A percentile compares a stretch with the other conserved stretches of the same genome.
Evolutionary conservation across 176 grass and related monocot genomes (phyloP).

Genomic region (Raddia distichophylla): DNA sequence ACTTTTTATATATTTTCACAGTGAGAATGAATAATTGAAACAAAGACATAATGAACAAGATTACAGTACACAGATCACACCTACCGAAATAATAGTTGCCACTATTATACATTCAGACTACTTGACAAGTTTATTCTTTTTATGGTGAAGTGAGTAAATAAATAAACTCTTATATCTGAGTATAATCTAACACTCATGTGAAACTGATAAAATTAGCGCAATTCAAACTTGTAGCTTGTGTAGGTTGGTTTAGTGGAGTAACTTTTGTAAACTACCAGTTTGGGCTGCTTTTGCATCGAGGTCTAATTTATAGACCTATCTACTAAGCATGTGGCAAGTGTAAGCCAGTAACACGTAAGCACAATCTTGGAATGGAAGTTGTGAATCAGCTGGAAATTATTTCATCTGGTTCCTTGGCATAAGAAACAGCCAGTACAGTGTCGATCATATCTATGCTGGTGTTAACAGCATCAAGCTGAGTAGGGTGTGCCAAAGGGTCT

Average conservation of each 20-base stretch:
- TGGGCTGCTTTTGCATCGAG: background rate
- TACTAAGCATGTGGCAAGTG: background rate
- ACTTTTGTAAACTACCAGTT: background rate
- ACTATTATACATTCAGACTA: background rate
- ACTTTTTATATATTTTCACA: too few relatives aligned
- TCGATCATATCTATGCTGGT: conserved; percentile 93
- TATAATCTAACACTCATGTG: background rate
- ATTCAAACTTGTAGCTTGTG: conserved; percentile 10
- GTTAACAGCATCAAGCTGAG: conserved; percentile 69
- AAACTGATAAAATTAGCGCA: background rate
- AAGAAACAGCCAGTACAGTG: conserved; percentile 82
- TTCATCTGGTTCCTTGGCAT: conserved; percentile 88
- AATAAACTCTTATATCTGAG: background rate
- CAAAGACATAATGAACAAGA: too few relatives aligned
- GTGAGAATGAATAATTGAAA: too few relatives aligned
- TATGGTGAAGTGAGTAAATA: background rate
- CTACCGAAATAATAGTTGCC: background rate
- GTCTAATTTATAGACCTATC: background rate
- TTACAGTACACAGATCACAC: background rate
- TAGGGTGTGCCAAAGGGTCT: conserved; percentile 86
- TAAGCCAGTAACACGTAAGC: background rate
- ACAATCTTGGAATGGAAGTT: background rate
- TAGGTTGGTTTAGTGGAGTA: conserved; percentile 1
- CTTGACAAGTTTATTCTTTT: background rate
- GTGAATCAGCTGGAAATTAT: conserved; percentile 85